Base-by-base conservation (phyloP, 257 asterid species). In the Nicotiana tabacum region DNA sequence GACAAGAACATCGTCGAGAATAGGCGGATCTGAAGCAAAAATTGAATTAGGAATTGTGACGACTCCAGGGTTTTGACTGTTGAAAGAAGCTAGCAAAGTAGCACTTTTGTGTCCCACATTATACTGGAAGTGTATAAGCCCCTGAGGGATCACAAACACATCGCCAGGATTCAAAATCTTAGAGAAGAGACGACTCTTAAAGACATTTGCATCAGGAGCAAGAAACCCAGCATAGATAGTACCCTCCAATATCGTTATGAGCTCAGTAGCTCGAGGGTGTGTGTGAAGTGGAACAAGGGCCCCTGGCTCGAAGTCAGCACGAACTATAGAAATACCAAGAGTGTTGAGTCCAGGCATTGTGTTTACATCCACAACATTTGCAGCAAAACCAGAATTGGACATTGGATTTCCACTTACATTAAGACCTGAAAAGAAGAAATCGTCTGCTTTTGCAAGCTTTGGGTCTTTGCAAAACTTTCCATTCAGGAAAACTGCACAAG, bases 391-490 rank as follows among this genome's bases (percentile, higher is more conserved):
- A 2, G 60, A 55, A 16, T 58, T 56, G 30, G 83, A 64, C 30
- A 67, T 32, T 51, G 51, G 10, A 51, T 11, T 66, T 12, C 64
- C 61, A 0, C 66, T 37, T 11, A 57, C 46, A 1, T 66, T 29
- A 39, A 81, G 83, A 27, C 78, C 83, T 43, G 78, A 65, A 32
- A 77, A 33, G 29, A 66, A 81, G 83, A 81, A 81, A 66, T 81
- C 83, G 3, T 81, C 78, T 9, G 55, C 35, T 30, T 56, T 81
- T 53, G 76, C 83, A 46, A 64, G 77, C 46, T 81, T 65, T 0
- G 78, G 83, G 35, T 66, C 83, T 51, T 81, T 81, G 83, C 83
- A 81, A 18, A 43, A 17, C 78, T 43, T 65, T 11, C 83, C 78
- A 81, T 81, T 81, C 78, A 81, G 78, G 2, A 81, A 66, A 29